Evolutionary conservation across 2,329 filamentous ascomycete species (phyloP), one percentile per base, ranked within the genome.

Genomic region (Botrytis byssoidea): DNA sequence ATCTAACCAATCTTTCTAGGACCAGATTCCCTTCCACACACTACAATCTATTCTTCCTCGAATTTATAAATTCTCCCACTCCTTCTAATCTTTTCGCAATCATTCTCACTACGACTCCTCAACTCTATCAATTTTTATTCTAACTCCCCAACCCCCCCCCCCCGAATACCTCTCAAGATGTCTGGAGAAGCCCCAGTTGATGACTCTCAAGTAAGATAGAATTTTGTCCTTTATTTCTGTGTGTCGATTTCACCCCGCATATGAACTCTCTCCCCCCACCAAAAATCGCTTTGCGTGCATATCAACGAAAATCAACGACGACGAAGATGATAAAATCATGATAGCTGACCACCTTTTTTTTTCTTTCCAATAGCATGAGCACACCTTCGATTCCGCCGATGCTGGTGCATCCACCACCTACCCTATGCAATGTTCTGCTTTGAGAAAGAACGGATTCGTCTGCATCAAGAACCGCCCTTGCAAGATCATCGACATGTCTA

Each of bases 401-500:
- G 95, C 97, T 85, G 97, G 96, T 86, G 95, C 96, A 82, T 98
- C 96, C 81, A 83, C 88, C 83, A 99, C 96, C 83, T 98, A 84
- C 88, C 96, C 96, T 82, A 97, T 97, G 94, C 96, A 99, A 90
- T 99, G 96, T 88, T 99, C 97, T 88, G 95, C 97, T 83, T 90
- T 99, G 89, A 93, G 96, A 85, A 98, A 99, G 95, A 97, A 97
- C 92, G 95, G 96, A 80, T 92, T 93, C 90, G 96, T 99, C 85
- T 92, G 95, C 85, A 98, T 99, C 88, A 99, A 99, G 92, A 88
- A 89, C 87, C 96, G 96, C 82, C 97, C 96, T 82, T 99, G 96
- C 95, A 99, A 98, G 93, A 99, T 99, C 82, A 93, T 98, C 86
- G 96, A 99, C 84, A 99, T 99, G 97, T 97, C 94, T 81, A 99